phyloP scores from a whole-genome alignment of 2,329 filamentous ascomycete species.

The Pseudofabraea citricarpa region DNA sequence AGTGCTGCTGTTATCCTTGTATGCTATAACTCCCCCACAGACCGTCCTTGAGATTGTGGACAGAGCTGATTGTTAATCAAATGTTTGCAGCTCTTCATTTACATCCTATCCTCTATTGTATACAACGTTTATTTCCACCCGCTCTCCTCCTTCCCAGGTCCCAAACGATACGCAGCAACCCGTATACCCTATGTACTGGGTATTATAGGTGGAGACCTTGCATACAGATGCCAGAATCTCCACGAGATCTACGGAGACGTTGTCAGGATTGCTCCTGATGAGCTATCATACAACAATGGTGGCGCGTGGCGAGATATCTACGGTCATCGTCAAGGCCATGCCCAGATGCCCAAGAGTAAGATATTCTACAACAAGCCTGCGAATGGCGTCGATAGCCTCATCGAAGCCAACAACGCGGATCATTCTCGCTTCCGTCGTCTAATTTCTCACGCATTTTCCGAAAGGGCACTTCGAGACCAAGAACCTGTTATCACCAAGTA shows the following conservation, averaged over 20 bases:
- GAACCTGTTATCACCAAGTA: conserved; percentile 35
- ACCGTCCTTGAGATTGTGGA: too few species aligned
- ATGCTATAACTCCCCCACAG: too few species aligned
- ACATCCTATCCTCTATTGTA: too few species aligned
- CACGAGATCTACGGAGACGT: conserved; percentile 10
- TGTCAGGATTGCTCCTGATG: conserved; percentile 4
- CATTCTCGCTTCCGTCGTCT: conserved; percentile 13
- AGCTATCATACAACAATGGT: conserved; percentile 5
- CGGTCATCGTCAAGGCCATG: neutral
- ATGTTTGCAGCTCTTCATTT: too few species aligned
- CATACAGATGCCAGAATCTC: conserved; percentile 2
- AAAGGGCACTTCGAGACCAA: conserved; percentile 34
- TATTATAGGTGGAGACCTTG: conserved; percentile 5
- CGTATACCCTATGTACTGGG: conserved; percentile 8
- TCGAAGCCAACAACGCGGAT: neutral
- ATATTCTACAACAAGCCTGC: neutral
- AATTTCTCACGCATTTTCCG: conserved; percentile 34
- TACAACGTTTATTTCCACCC: conserved; percentile 11
- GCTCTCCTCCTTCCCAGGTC: conserved; percentile 10
- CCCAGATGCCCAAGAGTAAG: conserved; percentile 7
- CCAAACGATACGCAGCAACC: conserved; percentile 8
- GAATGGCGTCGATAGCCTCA: conserved; percentile 1
- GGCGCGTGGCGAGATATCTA: conserved; percentile 11
- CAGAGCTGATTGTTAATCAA: too few species aligned
- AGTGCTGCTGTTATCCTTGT: too few species aligned